These are phyloP conservation scores for Pichia deserticola DNA, from an alignment of 805 yeast genomes.

Conservation along the genomic window DNA sequence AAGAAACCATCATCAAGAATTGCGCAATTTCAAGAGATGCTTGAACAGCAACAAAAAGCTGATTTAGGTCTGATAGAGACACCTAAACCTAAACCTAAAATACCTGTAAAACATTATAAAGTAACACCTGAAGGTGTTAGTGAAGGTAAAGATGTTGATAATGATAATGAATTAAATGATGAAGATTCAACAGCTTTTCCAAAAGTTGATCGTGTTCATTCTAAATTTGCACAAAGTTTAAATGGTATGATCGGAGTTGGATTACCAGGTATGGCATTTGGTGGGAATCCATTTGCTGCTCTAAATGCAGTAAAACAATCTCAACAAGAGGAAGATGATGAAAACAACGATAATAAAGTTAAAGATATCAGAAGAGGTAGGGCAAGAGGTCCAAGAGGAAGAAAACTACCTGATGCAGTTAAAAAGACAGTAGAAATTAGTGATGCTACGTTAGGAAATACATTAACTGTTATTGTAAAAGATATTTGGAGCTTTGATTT, in stretches of 20 bases:
- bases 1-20: slow-evolving; percentile 72
- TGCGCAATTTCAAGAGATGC: slow-evolving; percentile 76
- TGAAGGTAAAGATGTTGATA: not conserved
- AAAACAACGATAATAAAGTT: slow-evolving; percentile 8
- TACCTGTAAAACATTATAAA: slow-evolving; percentile 19
- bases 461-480: slow-evolving; percentile 28
- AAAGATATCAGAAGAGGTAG: slow-evolving; percentile 41
- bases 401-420: slow-evolving; percentile 56
- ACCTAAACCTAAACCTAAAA: slow-evolving; percentile 14
- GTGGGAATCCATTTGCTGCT: slow-evolving; percentile 12
- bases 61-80: slow-evolving; percentile 20
- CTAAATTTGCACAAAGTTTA: slow-evolving; percentile 50
- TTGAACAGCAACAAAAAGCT: slow-evolving; percentile 43
- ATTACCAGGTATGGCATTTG: slow-evolving; percentile 41
- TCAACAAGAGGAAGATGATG: slow-evolving; percentile 1
- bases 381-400: slow-evolving; percentile 68
- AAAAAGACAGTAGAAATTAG: slow-evolving; percentile 34
- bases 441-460: slow-evolving; percentile 25
- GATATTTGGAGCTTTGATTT: slow-evolving; percentile 33
- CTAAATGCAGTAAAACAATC: slow-evolving; percentile 2
- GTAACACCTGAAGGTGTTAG: not conserved
- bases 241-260: slow-evolving; percentile 52
- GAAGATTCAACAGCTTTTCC: not conserved
- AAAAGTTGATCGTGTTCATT: slow-evolving; percentile 7
- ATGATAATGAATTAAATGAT: not conserved